These are phyloP conservation scores for Rhododendron williamsianum DNA, from an alignment of 148 eudicot genomes.

Conservation along the genomic window DNA sequence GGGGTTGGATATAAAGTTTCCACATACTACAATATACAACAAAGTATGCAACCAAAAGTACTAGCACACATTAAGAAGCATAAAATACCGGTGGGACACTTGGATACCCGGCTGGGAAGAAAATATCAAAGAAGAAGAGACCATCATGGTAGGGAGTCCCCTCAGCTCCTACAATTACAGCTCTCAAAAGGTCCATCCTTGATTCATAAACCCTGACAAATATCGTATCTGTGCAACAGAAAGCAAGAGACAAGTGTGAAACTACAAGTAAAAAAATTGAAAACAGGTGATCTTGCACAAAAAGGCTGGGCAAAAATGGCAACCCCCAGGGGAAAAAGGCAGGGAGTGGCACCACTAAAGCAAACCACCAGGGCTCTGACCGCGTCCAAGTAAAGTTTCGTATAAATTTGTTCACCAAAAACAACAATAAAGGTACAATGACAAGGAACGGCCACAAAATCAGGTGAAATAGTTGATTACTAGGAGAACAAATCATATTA, in stretches of 20 bases:
- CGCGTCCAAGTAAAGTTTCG: not conserved
- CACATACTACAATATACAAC: not conserved
- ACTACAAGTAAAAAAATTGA: not conserved
- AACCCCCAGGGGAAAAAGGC: not conserved
- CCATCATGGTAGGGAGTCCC: constrained; percentile 97
- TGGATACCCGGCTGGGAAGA: constrained; percentile 56
- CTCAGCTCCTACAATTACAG: constrained; percentile 76
- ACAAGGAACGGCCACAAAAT: not conserved
- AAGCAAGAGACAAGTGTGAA: constrained; percentile 3
- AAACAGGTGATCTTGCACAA: not conserved
- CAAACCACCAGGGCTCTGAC: not conserved
- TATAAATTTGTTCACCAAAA: not conserved
- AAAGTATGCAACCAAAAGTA: not conserved
- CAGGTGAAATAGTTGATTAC: not conserved
- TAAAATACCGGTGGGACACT: constrained; percentile 64
- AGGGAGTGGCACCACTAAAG: not conserved
- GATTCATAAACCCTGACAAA: constrained; percentile 76
- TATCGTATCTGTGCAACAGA: constrained; percentile 46
- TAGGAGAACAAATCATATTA: not conserved
- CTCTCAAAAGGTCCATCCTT: constrained; percentile 84
- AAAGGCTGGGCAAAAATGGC: not conserved
- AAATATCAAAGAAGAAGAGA: constrained; percentile 77
- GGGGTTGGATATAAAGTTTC: not conserved
- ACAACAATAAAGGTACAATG: not conserved
- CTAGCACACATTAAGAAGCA: constrained; percentile 2